Percentiles rank a stretch among this genome's conserved stretches.
Evolutionary conservation across 2,329 filamentous ascomycete species (phyloP).

Genomic region (Dactylonectria estremocensis): DNA sequence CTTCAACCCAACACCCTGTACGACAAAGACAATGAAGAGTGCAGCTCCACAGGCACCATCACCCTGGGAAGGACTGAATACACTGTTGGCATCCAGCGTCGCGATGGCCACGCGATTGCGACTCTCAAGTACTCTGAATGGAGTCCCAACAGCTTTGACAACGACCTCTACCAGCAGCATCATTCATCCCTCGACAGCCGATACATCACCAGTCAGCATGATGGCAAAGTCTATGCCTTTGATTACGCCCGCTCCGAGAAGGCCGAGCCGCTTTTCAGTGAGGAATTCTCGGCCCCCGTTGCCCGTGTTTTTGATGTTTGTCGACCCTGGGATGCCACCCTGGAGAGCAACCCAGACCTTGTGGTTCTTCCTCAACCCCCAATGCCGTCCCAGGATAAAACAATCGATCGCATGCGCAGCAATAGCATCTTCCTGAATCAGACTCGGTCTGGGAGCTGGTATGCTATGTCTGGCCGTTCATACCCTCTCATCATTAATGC

Average conservation of each 20-base stretch:
- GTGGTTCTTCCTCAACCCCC: conserved; percentile 89
- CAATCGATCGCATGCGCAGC: conserved; percentile 67
- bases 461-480: conserved; percentile 87
- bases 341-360: conserved; percentile 79
- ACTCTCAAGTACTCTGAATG: conserved; percentile 95
- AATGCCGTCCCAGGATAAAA: conserved; percentile 70
- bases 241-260: conserved; percentile 73
- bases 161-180: conserved; percentile 89
- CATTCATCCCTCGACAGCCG: conserved; percentile 84
- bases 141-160: conserved; percentile 92
- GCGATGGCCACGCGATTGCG: conserved; percentile 82
- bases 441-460: conserved; percentile 91
- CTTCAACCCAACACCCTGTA: conserved; percentile 77
- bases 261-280: conserved; percentile 73
- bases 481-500: conserved; percentile 89
- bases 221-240: conserved; percentile 87
- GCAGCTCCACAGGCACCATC: conserved; percentile 84
- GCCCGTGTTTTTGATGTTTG: conserved; percentile 92
- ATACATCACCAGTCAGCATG: conserved; percentile 89
- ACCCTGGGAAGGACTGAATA: conserved; percentile 92
- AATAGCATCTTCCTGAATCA: conserved; percentile 88
- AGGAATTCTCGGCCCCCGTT: conserved; percentile 82
- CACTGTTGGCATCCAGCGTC: conserved; percentile 86
- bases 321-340: conserved; percentile 75
- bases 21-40: conserved; percentile 80